Percentiles rank a stretch among this genome's conserved stretches.
Conservation (phyloP, 2,329 filamentous ascomycete species). For the Fusarium citri region DNA sequence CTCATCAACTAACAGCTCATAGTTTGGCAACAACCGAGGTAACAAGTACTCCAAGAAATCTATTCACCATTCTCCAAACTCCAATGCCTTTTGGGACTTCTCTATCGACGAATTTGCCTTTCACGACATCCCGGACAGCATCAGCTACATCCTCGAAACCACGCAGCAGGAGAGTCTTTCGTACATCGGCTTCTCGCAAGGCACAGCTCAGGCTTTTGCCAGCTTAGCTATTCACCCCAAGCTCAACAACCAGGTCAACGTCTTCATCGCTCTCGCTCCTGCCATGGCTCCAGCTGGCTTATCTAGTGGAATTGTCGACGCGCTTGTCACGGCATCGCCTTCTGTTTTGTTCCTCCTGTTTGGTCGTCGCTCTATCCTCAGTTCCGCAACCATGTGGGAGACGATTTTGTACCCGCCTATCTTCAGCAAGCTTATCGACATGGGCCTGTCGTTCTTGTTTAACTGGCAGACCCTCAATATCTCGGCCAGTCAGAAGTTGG, state of each 20-base stretch:
- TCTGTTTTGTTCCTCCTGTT: slow-evolving; percentile 94
- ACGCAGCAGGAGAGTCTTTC: slow-evolving; percentile 87
- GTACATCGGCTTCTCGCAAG: slow-evolving; percentile 97
- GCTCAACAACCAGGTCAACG: slow-evolving; percentile 91
- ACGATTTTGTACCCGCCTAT: slow-evolving; percentile 94
- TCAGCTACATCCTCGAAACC: slow-evolving; percentile 87
- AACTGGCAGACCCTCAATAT: slow-evolving; percentile 92
- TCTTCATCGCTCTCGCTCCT: slow-evolving; percentile 95
- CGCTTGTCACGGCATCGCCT: slow-evolving; percentile 91
- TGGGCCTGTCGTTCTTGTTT: slow-evolving; percentile 84
- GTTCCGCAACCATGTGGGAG: slow-evolving; percentile 97
- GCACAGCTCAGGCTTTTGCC: slow-evolving; percentile 96
- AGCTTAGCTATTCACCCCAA: slow-evolving; percentile 91
- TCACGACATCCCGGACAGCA: slow-evolving; percentile 95
- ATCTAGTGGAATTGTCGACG: slow-evolving; percentile 90
- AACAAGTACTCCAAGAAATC: slow-evolving; percentile 99
- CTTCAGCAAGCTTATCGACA: slow-evolving; percentile 88
- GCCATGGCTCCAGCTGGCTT: slow-evolving; percentile 96
- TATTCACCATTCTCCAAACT: slow-evolving; percentile 78
- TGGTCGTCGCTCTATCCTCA: slow-evolving; percentile 89
- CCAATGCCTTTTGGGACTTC: slow-evolving; percentile 92
- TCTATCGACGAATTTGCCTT: slow-evolving; percentile 99
- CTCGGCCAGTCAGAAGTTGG: slow-evolving; percentile 86
- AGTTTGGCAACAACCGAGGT: slow-evolving; percentile 96
- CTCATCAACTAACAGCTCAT: slow-evolving; percentile 40